Base-by-base conservation (phyloP, 23 red algal species). In the Gracilaria domingensis region DNA sequence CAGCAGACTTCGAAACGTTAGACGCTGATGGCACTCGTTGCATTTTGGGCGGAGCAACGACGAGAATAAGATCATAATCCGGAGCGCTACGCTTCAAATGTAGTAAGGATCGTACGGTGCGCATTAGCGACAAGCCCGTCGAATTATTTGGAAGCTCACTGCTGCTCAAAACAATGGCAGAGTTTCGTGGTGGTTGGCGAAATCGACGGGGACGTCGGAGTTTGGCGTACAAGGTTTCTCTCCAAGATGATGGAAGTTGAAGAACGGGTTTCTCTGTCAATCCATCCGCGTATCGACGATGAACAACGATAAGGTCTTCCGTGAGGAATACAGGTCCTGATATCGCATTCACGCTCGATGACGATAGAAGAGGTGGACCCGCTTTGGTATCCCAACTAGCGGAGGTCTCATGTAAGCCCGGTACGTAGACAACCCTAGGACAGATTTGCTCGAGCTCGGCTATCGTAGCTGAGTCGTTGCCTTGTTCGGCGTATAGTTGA, bases 401-500 rank as follows among this genome's bases (percentile, higher is more conserved):
- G 30, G 65, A 59, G 21, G 34, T 53, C 34, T 90, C 87, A 81
- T 90, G 74, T 32, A 90, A 60, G 38, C 87, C 87, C 25, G 87
- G 87, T 38, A 90, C 87, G 33, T 90, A 90, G 35, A 80, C 72
- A 20, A 90, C 87, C 17, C 87, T 72, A 64, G 73, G 74, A 49
- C 87, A 90, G 56, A 90, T 90, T 29, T 90, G 53, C 42, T 90
- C 87, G 14, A 90, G 74, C 57, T 90, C 74, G 44, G 87, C 71
- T 21, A 90, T 71, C 21, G 87, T 90, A 48, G 55, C 36, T 40
- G 87, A 79, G 36, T 90, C 87, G 62, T 90, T 90, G 4, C 74
- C 87, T 66, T 80, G 75, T 33, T 90, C 87, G 17, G 87, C 87
- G 33, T 45, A 57, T 30, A 49, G 37, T 59, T 59, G 42, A 66